Evolutionary conservation across 2,329 filamentous ascomycete species (phyloP).

Genomic region (Diaporthe destruens): DNA sequence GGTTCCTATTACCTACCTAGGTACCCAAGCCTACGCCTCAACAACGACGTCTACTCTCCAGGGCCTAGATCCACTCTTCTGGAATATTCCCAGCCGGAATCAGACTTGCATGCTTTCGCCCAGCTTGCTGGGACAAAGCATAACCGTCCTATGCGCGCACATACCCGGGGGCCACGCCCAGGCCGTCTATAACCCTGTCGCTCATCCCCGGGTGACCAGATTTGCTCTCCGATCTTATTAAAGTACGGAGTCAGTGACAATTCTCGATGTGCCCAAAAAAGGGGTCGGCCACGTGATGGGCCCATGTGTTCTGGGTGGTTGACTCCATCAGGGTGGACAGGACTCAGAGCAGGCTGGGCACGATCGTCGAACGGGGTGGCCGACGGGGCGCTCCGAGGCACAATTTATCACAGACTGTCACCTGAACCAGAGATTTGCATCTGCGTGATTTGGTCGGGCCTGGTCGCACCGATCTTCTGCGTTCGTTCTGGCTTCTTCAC

Average conservation of each 20-base stretch:
- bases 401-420: background rate
- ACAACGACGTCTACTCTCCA: background rate
- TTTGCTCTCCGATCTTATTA: conserved; percentile 9
- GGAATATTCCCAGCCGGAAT: background rate
- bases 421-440: background rate
- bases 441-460: background rate
- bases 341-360: too few relatives aligned
- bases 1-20: too few relatives aligned
- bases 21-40: background rate
- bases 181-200: background rate
- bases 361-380: background rate
- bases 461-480: background rate
- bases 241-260: conserved; percentile 2
- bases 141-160: conserved; percentile 6
- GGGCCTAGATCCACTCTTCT: background rate
- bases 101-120: conserved; percentile 8
- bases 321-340: background rate
- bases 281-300: background rate
- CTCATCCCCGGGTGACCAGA: background rate
- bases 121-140: conserved; percentile 25
- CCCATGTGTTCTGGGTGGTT: too few relatives aligned
- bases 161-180: background rate
- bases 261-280: background rate
- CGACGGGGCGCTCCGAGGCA: background rate
- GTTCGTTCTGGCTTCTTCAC: background rate